Base-by-base conservation (phyloP, 805 yeast species). In the Myxozyma monticola region DNA sequence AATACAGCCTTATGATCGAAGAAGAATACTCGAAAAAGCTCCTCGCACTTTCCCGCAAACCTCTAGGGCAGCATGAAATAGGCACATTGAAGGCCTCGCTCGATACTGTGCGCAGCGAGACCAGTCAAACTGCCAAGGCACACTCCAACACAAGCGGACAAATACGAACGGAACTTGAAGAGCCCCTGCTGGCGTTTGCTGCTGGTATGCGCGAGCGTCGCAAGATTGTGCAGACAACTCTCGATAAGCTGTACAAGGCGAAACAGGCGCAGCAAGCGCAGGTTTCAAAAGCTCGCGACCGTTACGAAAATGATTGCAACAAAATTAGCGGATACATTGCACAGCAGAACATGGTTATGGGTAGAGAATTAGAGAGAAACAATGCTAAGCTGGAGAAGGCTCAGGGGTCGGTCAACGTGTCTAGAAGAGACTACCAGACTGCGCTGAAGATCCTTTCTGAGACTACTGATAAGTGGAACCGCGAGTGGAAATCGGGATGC, bases 401-500 rank as follows among this genome's bases (percentile, higher is more conserved):
- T 4, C 76, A 72, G 50, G 67, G 71, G 21, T 59, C 75, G 10
- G 67, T 75, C 71, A 67, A 63, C 64, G 22, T 65, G 60, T 30
- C 68, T 67, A 45, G 50, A 18, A 69, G 79, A 2, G 82, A 81
- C 41, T 88, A 85, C 63, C 83, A 78, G 62, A 68, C 73, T 4
- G 70, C 80, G 1, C 72, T 83, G 28, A 70, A 75, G 15, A 75
- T 74, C 17, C 76, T 78, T 56, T 77, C 79, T 17, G 81, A 81
- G 37, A 64, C 81, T 17, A 76, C 78, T 54, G 84, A 83, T 31
- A 66, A 75, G 2, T 88, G 88, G 84, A 76, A 78, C 48, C 68
- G 78, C 26, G 89, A 87, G 59, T 88, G 96, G 96, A 72, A 75
- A 50, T 63, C 72, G 4, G 74, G 85, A 0, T 76, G 87, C 38